Evolutionary conservation across 805 yeast genomes (phyloP).

Genomic region (Lipomyces sp.): DNA sequence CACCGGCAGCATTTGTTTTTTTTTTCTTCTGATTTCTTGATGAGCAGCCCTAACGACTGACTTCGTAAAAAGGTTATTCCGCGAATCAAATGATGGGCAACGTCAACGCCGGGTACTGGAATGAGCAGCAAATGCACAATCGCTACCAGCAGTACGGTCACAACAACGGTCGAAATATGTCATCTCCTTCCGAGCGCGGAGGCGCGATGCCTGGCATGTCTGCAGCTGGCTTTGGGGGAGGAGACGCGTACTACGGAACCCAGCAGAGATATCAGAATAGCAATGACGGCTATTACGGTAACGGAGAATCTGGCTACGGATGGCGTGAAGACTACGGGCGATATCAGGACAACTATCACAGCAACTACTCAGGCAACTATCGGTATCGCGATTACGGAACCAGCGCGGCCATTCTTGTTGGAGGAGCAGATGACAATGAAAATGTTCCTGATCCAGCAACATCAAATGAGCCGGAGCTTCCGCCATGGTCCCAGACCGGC

Average conservation of each 20-base stretch:
- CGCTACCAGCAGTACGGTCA: not conserved
- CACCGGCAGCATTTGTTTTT: not conserved
- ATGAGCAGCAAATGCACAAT: slow-evolving; percentile 5
- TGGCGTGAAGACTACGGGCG: too few species aligned
- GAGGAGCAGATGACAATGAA: not conserved
- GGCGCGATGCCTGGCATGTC: too few species aligned
- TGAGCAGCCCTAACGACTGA: not conserved
- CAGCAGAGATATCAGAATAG: too few species aligned
- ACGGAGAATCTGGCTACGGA: not conserved
- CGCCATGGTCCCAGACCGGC: too few species aligned
- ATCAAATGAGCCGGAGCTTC: too few species aligned
- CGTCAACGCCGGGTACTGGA: slow-evolving; percentile 10
- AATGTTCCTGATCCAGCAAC: not conserved
- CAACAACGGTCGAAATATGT: not conserved
- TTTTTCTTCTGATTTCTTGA: not conserved
- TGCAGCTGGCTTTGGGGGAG: too few species aligned
- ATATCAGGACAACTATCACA: not conserved
- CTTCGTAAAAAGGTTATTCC: slow-evolving; percentile 7
- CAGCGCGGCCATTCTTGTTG: not conserved
- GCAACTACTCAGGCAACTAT: not conserved
- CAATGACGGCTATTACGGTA: not conserved
- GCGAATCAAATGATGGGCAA: not conserved
- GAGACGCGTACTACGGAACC: too few species aligned
- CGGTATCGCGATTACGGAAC: not conserved
- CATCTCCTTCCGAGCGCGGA: not conserved